These are phyloP conservation scores for Plasmodium adleri DNA, from an alignment of 169 alveolate genomes.

Conservation along the genomic window DNA sequence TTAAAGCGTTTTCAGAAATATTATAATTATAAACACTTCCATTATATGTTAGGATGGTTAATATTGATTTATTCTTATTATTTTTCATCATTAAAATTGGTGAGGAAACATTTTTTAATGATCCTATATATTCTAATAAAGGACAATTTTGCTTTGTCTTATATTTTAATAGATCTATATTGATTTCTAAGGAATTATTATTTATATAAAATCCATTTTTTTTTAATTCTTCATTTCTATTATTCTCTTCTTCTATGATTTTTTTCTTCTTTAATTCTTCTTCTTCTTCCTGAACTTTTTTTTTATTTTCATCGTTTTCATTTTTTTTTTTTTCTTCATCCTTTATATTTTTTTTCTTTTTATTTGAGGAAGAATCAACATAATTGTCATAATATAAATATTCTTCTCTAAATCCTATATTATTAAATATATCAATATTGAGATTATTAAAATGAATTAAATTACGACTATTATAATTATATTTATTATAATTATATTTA, in stretches of 20 bases:
- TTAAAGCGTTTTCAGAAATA: conserved; percentile 32
- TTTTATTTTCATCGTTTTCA: conserved; percentile 25
- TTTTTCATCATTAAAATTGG: conserved; percentile 57
- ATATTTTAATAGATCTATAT: conserved; percentile 49
- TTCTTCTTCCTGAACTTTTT: conserved; percentile 24
- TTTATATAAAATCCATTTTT: conserved; percentile 52
- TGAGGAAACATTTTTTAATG: conserved; percentile 42
- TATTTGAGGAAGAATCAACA: conserved; percentile 11
- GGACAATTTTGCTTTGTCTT: conserved; percentile 29
- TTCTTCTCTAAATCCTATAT: conserved; percentile 43
- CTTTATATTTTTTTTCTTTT: conserved; percentile 4
- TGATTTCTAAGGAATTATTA: conserved; percentile 42
- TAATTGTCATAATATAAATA: conserved; percentile 61
- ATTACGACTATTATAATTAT: background rate
- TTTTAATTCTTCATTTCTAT: conserved; percentile 44
- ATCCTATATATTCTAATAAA: conserved; percentile 64
- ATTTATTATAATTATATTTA: conserved; percentile 1
- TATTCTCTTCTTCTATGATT: conserved; percentile 50
- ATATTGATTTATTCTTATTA: conserved; percentile 24
- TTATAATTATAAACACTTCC: conserved; percentile 54
- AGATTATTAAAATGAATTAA: too few species aligned
- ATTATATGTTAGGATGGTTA: conserved; percentile 41
- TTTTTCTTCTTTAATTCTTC: conserved; percentile 49
- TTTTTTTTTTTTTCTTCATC: conserved; percentile 9
- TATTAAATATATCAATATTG: conserved; percentile 1